Percentiles rank a stretch among this genome's conserved stretches.
phyloP scores from a whole-genome alignment of 176 grass and related monocot genomes.

The Dendrocalamus sinicus region DNA sequence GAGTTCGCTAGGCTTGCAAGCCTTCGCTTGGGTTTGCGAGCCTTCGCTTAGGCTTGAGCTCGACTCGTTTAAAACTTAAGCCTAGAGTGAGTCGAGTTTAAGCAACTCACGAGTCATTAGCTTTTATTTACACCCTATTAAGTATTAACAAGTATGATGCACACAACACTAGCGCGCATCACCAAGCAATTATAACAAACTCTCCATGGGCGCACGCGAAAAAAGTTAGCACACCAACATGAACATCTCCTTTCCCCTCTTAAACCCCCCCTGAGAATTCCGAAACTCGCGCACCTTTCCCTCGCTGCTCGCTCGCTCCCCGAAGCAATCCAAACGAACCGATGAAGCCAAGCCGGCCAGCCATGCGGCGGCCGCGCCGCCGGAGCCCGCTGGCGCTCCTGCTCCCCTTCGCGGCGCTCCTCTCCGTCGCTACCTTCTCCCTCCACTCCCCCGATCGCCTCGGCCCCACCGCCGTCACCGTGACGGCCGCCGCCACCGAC shows the following conservation, averaged over 20 bases:
- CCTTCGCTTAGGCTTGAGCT: no score
- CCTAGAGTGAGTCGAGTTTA: no score
- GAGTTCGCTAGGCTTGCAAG: no score
- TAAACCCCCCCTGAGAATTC: constrained; percentile 39
- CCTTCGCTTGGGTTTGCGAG: no score
- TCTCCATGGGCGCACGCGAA: not conserved
- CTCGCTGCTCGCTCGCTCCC: constrained; percentile 22
- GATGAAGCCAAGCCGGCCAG: not conserved
- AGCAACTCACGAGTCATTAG: no score
- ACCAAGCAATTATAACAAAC: not conserved
- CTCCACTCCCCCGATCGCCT: constrained; percentile 34
- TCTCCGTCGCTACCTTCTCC: constrained; percentile 50
- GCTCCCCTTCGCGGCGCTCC: constrained; percentile 47
- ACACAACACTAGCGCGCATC: not conserved
- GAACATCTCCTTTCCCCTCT: not conserved
- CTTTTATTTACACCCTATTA: no score
- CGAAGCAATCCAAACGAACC: constrained; percentile 24
- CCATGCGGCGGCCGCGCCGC: constrained; percentile 42
- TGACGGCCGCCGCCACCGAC: constrained; percentile 21
- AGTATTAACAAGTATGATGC: no score
- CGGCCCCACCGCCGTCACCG: constrained; percentile 19
- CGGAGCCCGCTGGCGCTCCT: constrained; percentile 29
- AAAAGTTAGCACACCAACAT: not conserved
- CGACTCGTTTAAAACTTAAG: no score
- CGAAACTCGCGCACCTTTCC: constrained; percentile 41